Evolutionary conservation across 2,329 filamentous ascomycete genomes (phyloP).

Genomic region (Sporothrix euskadiensis): DNA sequence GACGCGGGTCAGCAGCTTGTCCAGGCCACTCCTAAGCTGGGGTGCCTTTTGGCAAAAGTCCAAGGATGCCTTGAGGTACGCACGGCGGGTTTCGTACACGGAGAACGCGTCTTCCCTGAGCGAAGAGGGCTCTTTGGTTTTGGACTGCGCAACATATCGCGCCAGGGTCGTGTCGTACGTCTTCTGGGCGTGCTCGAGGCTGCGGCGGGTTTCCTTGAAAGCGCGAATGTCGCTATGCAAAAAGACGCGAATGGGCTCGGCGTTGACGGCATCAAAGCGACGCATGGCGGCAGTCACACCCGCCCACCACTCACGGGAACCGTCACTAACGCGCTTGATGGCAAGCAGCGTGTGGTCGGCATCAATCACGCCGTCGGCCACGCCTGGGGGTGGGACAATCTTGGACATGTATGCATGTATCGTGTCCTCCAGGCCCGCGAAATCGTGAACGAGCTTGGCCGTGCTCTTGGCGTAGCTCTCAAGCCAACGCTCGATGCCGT

Average conservation of each 20-base stretch:
- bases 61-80: slow-evolving; percentile 87
- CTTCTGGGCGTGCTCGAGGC: slow-evolving; percentile 78
- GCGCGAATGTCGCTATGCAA: slow-evolving; percentile 74
- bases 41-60: slow-evolving; percentile 89
- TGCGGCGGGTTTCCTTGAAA: slow-evolving; percentile 81
- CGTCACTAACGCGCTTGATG: slow-evolving; percentile 80
- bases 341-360: slow-evolving; percentile 93
- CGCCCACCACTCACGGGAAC: slow-evolving; percentile 83
- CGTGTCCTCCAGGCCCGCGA: slow-evolving; percentile 74
- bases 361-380: slow-evolving; percentile 80
- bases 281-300: slow-evolving; percentile 72
- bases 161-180: slow-evolving; percentile 78
- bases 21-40: slow-evolving; percentile 78
- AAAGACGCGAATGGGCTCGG: slow-evolving; percentile 80
- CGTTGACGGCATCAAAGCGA: slow-evolving; percentile 72
- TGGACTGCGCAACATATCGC: slow-evolving; percentile 80
- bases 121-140: slow-evolving; percentile 89
- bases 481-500: slow-evolving; percentile 89
- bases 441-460: slow-evolving; percentile 58
- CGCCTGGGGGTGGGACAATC: slow-evolving; percentile 69
- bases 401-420: slow-evolving; percentile 76
- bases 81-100: slow-evolving; percentile 86
- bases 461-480: slow-evolving; percentile 59
- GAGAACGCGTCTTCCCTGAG: slow-evolving; percentile 94
- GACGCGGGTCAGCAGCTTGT: slow-evolving; percentile 81